Evolutionary conservation across 2,329 filamentous ascomycete species (phyloP).

Genomic region (Nemania diffusa): DNA sequence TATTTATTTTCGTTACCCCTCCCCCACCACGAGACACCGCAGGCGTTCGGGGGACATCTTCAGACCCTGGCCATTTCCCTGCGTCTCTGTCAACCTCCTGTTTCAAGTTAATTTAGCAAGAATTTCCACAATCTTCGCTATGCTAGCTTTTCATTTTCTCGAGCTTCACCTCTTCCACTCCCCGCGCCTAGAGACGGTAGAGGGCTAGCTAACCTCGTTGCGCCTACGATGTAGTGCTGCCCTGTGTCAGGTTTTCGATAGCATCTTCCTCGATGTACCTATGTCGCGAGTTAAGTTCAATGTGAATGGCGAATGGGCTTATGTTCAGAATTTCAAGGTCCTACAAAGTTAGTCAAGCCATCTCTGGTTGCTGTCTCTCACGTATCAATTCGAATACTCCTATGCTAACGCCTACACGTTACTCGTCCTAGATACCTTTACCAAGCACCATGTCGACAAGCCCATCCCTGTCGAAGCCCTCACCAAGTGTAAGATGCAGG

Average conservation of each 20-base stretch:
- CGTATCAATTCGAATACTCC: background rate
- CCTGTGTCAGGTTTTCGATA: constrained; percentile 97
- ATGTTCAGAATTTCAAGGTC: constrained; percentile 98
- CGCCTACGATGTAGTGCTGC: constrained; percentile 73
- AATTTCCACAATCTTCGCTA: background rate
- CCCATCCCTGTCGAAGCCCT: constrained; percentile 88
- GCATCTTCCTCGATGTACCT: constrained; percentile 94
- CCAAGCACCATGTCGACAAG: constrained; percentile 88
- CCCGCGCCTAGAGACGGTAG: background rate
- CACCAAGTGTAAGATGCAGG: constrained; percentile 99
- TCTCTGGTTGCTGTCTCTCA: constrained; percentile 1
- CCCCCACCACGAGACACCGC: constrained; percentile 42
- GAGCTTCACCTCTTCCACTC: background rate
- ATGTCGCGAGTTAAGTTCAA: constrained; percentile 99
- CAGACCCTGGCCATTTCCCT: background rate
- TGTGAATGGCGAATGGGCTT: constrained; percentile 95
- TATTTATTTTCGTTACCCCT: constrained; percentile 46
- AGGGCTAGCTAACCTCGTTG: constrained; percentile 38
- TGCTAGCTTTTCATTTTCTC: background rate
- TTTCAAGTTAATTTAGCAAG: background rate
- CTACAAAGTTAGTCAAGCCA: constrained; percentile 79
- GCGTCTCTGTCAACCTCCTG: background rate
- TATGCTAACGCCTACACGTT: constrained; percentile 18
- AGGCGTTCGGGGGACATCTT: constrained; percentile 6
- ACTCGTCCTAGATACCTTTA: constrained; percentile 74